Evolutionary conservation across 345 rosid genomes (phyloP), one percentile per base, ranked within the genome.

Genomic region (Populus davidiana): DNA sequence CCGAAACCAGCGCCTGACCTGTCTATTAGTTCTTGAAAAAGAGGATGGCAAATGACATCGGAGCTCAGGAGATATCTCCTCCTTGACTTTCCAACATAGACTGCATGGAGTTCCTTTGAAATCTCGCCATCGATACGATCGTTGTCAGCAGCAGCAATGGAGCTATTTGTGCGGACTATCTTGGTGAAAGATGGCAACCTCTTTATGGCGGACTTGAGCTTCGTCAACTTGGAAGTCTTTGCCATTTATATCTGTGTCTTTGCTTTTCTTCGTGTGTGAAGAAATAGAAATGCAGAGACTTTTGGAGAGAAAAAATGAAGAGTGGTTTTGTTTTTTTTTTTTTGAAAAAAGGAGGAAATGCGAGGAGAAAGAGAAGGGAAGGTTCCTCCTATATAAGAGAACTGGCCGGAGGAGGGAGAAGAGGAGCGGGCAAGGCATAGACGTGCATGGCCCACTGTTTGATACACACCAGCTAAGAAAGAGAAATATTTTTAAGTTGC

Each of bases 141-240:
- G 39, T 18, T 69, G 25, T 2, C 18, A 10, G 81, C 75, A 56
- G 65, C 70, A 49, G 75, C 23, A 61, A n/a, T 29, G 78, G 81
- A 39, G 78, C 70, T 61, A 77, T 70, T 75, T 68, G 81, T 50
- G 75, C 86, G 88, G 23, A 66, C 72, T 39, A 74, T 88, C 85
- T 85, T 87, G 44, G 91, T 70, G 81, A 95, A 88, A 21, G 99
- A 95, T 49, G 99, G 97, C 90, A 89, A 86, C 83, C 88, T 86
- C 82, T 88, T 95, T 39, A 93, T 90, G 38, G 98, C 99, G 38
- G 99, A 93, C 87, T 90, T 93, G 67, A 95, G 96, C 85, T 90
- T 92, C 6, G 91, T 93, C 29, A 95, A 81, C 88, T 90, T 93
- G 47, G 91, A 96, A 9, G 70, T 83, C 79, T 87, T 92, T 43